phyloP scores from a whole-genome alignment of 2,329 filamentous ascomycete genomes.

The Chaetomiaceae sp. region DNA sequence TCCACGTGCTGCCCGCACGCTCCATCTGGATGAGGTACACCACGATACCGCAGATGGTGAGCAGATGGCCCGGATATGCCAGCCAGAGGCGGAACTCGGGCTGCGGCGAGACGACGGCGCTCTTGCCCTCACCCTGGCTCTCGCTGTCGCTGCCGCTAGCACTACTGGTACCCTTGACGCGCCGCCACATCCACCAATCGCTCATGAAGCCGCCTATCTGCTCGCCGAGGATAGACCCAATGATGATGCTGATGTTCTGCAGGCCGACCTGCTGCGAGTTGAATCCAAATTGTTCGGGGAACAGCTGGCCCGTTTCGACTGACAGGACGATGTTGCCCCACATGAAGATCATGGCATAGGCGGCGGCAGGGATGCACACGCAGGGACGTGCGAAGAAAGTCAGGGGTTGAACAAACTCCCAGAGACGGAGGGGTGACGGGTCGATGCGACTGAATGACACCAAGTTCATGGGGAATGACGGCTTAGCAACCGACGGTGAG shows the following conservation, averaged over 20 bases:
- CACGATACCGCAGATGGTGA: slow-evolving; percentile 48
- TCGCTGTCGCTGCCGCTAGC: slow-evolving; percentile 28
- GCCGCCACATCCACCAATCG: slow-evolving; percentile 47
- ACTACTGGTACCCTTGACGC: not conserved
- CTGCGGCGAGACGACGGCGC: slow-evolving; percentile 27
- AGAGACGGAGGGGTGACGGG: slow-evolving; percentile 41
- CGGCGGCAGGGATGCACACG: slow-evolving; percentile 45
- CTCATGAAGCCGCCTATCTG: slow-evolving; percentile 50
- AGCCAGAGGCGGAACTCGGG: slow-evolving; percentile 56
- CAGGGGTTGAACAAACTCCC: slow-evolving; percentile 49
- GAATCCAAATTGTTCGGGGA: slow-evolving; percentile 50
- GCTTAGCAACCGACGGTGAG: slow-evolving; percentile 29
- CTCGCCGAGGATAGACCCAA: slow-evolving; percentile 54
- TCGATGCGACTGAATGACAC: slow-evolving; percentile 46
- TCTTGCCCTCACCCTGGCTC: not conserved
- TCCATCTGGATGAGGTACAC: slow-evolving; percentile 50
- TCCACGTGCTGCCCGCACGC: slow-evolving; percentile 43
- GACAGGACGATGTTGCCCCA: slow-evolving; percentile 50
- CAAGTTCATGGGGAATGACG: slow-evolving; percentile 37
- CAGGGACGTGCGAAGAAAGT: slow-evolving; percentile 40
- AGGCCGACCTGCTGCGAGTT: slow-evolving; percentile 54
- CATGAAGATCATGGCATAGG: slow-evolving; percentile 54
- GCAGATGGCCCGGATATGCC: slow-evolving; percentile 46
- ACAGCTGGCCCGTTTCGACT: slow-evolving; percentile 56
- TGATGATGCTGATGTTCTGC: slow-evolving; percentile 52